Evolutionary conservation across 192 early-diverging fungal genomes (phyloP), one percentile per base, ranked within the genome.

Genomic region (Backusella sp.): DNA sequence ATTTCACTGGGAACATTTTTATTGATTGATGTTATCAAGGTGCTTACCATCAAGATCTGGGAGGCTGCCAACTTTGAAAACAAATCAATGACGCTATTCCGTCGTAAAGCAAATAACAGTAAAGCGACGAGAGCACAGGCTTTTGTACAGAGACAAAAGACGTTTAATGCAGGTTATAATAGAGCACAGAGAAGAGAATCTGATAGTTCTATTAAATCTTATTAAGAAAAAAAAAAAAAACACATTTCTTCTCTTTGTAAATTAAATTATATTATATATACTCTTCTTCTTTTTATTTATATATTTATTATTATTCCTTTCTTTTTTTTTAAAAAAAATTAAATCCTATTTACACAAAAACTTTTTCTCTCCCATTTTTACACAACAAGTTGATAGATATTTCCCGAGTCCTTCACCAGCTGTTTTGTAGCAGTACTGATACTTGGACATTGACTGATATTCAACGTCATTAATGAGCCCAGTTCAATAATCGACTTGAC

Each of bases 11-110:
- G 84, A 28, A 91, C 89, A 79, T 94, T 95, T 79, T 83, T 95
- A 66, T 42, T 96, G 59, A 84, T 95, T 14, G 96, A 97, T 79
- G 82, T 93, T n/a, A 88, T 98, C 85, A 98, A 98, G 86, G 95
- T 96, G 8, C 75, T 83, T 66, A 84, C 94, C 17, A 46, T 77
- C 12, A 28, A 42, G 12, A 6, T 56, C 4, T 77, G 69, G 69
- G 70, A 77, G 12, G 35, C 21, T 2, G 4, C 15, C 23, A 72
- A 37, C 14, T 52, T 71, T 19, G 28, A 68, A 21, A 46, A 39
- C n/a, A 46, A 65, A 37, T 49, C 66, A 32, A 21, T 28, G 15
- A 37, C 46, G n/a, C 23, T 44, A 6, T 49, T n/a, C 39, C 21
- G 26, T 21, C 42, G 23, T 15, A 66, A 21, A 19, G 36, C 32